Evolutionary conservation across 129 eudicot species (phyloP).

Genomic region (Lactuca saligna): DNA sequence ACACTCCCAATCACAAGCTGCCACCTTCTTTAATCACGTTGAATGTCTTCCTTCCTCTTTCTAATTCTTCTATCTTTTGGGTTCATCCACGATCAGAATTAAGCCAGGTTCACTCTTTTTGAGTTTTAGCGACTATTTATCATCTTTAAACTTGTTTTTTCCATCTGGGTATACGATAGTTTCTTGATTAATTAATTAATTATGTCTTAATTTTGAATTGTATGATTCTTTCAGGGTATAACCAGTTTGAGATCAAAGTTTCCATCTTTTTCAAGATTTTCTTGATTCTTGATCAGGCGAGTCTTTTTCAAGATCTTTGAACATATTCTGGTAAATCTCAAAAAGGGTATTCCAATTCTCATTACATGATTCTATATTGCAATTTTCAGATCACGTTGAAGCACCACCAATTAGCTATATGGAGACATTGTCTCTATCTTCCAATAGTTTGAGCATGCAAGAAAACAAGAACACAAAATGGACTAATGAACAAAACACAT

Average conservation of each 20-base stretch:
- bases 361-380: neutral
- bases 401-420: conserved; percentile 31
- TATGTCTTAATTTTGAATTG: neutral
- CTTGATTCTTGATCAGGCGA: conserved; percentile 45
- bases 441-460: conserved; percentile 41
- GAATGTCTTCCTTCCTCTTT: conserved; percentile 68
- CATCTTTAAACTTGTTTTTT: conserved; percentile 18
- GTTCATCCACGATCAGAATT: conserved; percentile 56
- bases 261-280: conserved; percentile 32
- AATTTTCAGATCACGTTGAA: conserved; percentile 18
- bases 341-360: conserved; percentile 35
- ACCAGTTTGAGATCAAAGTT: conserved; percentile 5
- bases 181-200: neutral
- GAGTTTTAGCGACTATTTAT: neutral
- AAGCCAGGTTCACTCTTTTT: conserved; percentile 1
- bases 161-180: conserved; percentile 7
- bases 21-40: conserved; percentile 37
- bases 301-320: conserved; percentile 34
- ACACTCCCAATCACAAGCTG: conserved; percentile 36
- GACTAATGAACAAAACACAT: conserved; percentile 87
- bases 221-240: conserved; percentile 18
- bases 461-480: conserved; percentile 54
- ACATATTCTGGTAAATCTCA: conserved; percentile 12
- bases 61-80: conserved; percentile 63
- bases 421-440: conserved; percentile 59